These are phyloP conservation scores for Blastobotrys americana DNA, from an alignment of 805 yeast genomes.

Conservation along the genomic window DNA sequence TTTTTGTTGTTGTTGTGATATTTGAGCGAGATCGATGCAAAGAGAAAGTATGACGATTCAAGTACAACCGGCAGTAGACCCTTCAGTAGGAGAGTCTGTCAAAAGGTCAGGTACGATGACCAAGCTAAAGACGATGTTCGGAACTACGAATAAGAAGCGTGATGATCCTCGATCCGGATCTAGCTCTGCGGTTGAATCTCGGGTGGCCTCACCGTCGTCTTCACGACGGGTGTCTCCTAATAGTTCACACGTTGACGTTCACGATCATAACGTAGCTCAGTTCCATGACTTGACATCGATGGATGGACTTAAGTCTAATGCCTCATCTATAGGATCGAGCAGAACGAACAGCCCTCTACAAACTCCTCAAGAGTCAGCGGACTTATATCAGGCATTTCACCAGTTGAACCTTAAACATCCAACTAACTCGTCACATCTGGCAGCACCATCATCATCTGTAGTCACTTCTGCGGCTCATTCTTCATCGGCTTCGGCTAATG, in stretches of 20 bases:
- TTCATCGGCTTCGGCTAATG: too few species aligned
- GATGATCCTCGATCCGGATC: not conserved
- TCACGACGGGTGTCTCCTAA: not conserved
- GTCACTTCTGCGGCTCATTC: too few species aligned
- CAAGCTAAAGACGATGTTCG: constrained; percentile 15
- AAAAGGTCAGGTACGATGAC: constrained; percentile 5
- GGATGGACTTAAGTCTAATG: not conserved
- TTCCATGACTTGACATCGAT: not conserved
- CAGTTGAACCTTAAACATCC: not conserved
- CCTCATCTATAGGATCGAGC: not conserved
- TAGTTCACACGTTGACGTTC: not conserved
- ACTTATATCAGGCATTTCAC: not conserved
- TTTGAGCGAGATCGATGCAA: too few species aligned
- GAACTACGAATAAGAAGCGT: constrained; percentile 5
- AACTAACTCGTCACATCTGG: not conserved
- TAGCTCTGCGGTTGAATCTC: not conserved
- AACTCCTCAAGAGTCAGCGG: constrained; percentile 1
- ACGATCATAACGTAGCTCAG: not conserved
- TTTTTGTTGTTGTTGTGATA: too few species aligned
- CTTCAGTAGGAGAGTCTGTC: not conserved
- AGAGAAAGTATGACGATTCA: not conserved
- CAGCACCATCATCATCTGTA: too few species aligned
- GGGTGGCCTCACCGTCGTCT: not conserved
- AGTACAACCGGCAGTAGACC: not conserved
- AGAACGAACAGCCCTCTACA: constrained; percentile 4